Conservation (phyloP, 2,329 filamentous ascomycete species). For the Colletotrichum agaves region DNA sequence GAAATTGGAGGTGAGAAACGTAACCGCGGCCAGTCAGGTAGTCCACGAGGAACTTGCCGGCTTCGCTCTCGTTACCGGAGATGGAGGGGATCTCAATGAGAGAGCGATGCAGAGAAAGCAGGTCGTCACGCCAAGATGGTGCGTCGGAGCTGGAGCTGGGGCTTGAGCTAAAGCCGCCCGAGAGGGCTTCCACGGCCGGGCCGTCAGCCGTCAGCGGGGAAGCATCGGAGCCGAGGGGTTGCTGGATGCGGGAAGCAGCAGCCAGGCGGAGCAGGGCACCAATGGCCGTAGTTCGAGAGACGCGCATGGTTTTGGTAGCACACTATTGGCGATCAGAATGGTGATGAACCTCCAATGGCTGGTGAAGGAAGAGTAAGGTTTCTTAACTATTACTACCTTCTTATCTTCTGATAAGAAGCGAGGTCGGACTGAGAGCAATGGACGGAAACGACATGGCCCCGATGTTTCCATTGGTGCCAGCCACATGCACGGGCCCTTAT, state of each 20-base stretch:
- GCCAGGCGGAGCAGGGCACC: constrained; percentile 26
- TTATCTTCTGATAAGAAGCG: neutral
- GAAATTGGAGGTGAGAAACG: constrained; percentile 53
- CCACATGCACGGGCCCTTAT: constrained; percentile 7
- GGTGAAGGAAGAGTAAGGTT: neutral
- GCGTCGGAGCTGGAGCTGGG: constrained; percentile 8
- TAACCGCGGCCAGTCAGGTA: constrained; percentile 68
- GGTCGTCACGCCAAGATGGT: constrained; percentile 56
- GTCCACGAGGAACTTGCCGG: constrained; percentile 74
- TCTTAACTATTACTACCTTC: too few relatives aligned
- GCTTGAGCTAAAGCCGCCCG: neutral
- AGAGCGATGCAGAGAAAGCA: constrained; percentile 79
- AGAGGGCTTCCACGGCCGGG: neutral
- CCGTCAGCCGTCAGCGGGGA: constrained; percentile 15
- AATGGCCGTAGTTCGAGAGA: constrained; percentile 14
- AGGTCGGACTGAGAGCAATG: constrained; percentile 27
- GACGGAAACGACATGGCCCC: neutral
- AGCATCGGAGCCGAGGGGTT: constrained; percentile 21
- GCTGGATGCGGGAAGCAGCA: constrained; percentile 28
- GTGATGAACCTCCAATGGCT: constrained; percentile 4
- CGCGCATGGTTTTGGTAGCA: constrained; percentile 14
- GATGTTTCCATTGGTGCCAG: constrained; percentile 16
- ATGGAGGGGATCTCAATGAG: constrained; percentile 81
- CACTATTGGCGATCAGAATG: constrained; percentile 3
- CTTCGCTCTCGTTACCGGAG: constrained; percentile 72